These are phyloP conservation scores for Botrytis elliptica DNA, from an alignment of 2,329 filamentous ascomycete species.

Conservation along the genomic window DNA sequence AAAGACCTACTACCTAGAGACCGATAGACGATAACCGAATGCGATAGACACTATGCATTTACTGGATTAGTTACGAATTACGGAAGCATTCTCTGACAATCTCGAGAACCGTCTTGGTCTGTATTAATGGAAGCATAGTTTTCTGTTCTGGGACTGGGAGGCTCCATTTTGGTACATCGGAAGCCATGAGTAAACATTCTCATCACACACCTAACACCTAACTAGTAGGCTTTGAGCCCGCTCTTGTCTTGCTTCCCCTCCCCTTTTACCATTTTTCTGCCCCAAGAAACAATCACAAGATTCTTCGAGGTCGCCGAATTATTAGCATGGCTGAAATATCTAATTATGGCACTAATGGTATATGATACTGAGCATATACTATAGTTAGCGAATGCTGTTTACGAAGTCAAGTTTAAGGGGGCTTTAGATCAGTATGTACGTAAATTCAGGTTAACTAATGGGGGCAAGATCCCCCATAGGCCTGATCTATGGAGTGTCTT, in stretches of 20 bases:
- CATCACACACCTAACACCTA: slow-evolving; percentile 2
- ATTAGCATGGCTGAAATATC: not conserved
- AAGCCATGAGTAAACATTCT: slow-evolving; percentile 2
- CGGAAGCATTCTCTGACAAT: not conserved
- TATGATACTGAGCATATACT: not conserved
- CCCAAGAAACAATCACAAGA: slow-evolving; percentile 3
- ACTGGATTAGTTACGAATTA: slow-evolving; percentile 13
- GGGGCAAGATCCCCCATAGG: not conserved
- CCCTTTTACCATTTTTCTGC: not conserved
- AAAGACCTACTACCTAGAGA: not conserved
- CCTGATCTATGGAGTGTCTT: not conserved
- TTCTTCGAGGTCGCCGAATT: slow-evolving; percentile 15
- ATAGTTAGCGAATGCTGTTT: not conserved
- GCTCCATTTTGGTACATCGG: slow-evolving; percentile 7
- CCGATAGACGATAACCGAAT: not conserved
- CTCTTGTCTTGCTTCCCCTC: slow-evolving; percentile 2
- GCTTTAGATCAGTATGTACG: not conserved
- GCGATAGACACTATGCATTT: not conserved
- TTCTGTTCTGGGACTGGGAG: slow-evolving; percentile 8
- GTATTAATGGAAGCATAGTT: not conserved
- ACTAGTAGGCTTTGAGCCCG: not conserved
- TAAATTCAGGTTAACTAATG: not conserved
- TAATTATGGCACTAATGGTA: slow-evolving; percentile 15
- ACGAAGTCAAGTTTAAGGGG: not conserved
- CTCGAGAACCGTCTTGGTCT: not conserved